Base-by-base conservation (phyloP, 2,329 filamentous ascomycete genomes). In the Ophiosphaerella korrae region DNA sequence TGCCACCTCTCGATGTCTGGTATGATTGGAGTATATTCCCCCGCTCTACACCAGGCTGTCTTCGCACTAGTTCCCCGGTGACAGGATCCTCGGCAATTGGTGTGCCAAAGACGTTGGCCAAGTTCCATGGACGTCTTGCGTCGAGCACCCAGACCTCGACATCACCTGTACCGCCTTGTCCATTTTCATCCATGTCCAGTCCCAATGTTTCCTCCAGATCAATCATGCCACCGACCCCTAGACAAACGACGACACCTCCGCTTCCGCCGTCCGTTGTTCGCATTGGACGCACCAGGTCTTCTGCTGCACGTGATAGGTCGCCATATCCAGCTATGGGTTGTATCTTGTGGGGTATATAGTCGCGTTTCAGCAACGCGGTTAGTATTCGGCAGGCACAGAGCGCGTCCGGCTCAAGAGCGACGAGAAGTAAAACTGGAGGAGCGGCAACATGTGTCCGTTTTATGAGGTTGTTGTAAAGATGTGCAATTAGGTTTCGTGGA, bases 301-400 rank as follows among this genome's bases (percentile, higher is more conserved):
- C 83, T 39, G 92, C 92, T 18, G 88, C 88, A 62, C 85, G 87
- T 68, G 90, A 83, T 40, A 99, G 84, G 72, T 97, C 94, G 59
- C 85, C 87, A 84, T 97, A 97, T 48, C 94, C 94, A 16, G 90
- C 86, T 47, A 99, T 88, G 1, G 94, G 94, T 67, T 97, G 90
- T 68, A 97, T 96, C 76, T 97, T 97, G 78, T 97, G 93, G 12
- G 89, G 90, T 63, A 99, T 96, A 71, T 96, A 97, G 79, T 99
- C 94, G 80, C 93, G 89, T 77, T 96, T 97, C 53, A 99, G 82
- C n/a, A 99, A 82, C 43, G 88, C 84, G 2, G 93, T 96, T 41
- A 99, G 85, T 54, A 99, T 97, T 55, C 92, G 91, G 73, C 92
- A 96, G 56, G 92, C 94, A 75, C 93, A 97, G 55, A 99, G 85